A percentile compares a stretch with the other conserved stretches of the same genome.
Conservation (phyloP, 1,284 basidiomycete genomes). For the Erythrobasidium hasegawianum region DNA sequence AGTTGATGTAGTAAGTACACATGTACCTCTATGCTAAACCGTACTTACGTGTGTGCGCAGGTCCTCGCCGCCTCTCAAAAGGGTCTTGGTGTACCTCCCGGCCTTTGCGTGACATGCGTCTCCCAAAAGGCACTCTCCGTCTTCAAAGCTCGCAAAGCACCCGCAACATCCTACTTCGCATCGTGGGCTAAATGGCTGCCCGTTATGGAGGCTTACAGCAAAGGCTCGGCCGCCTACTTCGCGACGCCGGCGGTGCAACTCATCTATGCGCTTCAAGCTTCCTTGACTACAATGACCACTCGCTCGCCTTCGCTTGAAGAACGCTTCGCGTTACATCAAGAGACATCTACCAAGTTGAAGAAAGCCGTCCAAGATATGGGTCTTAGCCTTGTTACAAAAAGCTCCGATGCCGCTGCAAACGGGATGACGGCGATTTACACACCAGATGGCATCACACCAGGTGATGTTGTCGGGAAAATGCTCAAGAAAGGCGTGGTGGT, state of each 20-base stretch:
- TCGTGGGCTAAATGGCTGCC: slow-evolving; percentile 83
- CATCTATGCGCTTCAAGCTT: slow-evolving; percentile 81
- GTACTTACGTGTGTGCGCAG: slow-evolving; percentile 1
- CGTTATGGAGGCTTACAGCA: slow-evolving; percentile 85
- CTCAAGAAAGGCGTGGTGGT: slow-evolving; percentile 58
- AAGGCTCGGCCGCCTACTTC: slow-evolving; percentile 72
- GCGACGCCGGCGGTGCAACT: slow-evolving; percentile 67
- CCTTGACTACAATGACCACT: slow-evolving; percentile 68
- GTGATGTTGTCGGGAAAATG: slow-evolving; percentile 65
- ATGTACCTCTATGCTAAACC: background rate
- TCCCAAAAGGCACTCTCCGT: slow-evolving; percentile 75
- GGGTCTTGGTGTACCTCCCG: slow-evolving; percentile 91
- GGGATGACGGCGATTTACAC: slow-evolving; percentile 73
- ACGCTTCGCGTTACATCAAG: slow-evolving; percentile 72
- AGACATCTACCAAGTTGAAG: slow-evolving; percentile 71
- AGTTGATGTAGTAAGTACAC: slow-evolving; percentile 59
- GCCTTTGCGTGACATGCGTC: slow-evolving; percentile 79
- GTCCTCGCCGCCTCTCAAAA: slow-evolving; percentile 86
- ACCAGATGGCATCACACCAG: slow-evolving; percentile 68
- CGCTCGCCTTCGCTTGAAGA: slow-evolving; percentile 65
- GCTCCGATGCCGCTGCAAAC: slow-evolving; percentile 69
- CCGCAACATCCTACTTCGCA: slow-evolving; percentile 77
- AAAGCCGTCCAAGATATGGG: slow-evolving; percentile 66
- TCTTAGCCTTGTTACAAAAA: slow-evolving; percentile 65
- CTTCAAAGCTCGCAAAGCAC: slow-evolving; percentile 65